Evolutionary conservation across 768 basidiomycete species (phyloP), one percentile per base, ranked within the genome.

Genomic region (Tricholoma sp.): DNA sequence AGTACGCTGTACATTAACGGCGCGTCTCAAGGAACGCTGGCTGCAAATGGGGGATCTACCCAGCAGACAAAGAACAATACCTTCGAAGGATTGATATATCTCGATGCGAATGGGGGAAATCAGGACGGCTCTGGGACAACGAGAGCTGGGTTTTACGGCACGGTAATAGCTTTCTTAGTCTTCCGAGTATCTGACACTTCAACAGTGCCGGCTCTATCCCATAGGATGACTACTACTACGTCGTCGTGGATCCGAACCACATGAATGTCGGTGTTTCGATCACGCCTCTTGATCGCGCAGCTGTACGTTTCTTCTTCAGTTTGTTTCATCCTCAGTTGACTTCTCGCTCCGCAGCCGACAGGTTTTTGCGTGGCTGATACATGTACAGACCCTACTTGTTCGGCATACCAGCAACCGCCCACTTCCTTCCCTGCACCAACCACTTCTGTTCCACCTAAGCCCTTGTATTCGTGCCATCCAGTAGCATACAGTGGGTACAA

Each of bases 71-170:
- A 62, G 18, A 42, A 59, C 12, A 61, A 66, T 33, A 48, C 50
- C 6, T 68, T 63, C 57, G 63, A 61, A 45, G 67, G 66, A 4
- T 59, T 66, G 15, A 65, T 68, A 17, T 68, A 68, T 41, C 63
- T 60, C 10, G 62, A 65, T 18, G 64, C 61, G 15, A 66, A 67
- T 51, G 59, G 62, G 6, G 67, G 67, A 2, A 62, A 62, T 42
- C 45, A 49, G 9, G 57, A 58, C 13, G 66, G 66, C 2, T 55
- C 56, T 45, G 67, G 64, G 18, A 67, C 64, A 1, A 62, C 62
- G 8, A 20, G 66, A 15, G 67, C 67, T 9, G 67, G 63, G 2
- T 68, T 68, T 39, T 63, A 56, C 28, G 67, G 65, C 10, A 34
- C 17, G 6, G 52, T 44, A 44, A 10, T 18, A 17, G 29, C 31